A percentile compares a stretch with the other conserved stretches of the same genome.
Conservation (phyloP, 1,139 yeast species). For the Petasospora fabianii region DNA sequence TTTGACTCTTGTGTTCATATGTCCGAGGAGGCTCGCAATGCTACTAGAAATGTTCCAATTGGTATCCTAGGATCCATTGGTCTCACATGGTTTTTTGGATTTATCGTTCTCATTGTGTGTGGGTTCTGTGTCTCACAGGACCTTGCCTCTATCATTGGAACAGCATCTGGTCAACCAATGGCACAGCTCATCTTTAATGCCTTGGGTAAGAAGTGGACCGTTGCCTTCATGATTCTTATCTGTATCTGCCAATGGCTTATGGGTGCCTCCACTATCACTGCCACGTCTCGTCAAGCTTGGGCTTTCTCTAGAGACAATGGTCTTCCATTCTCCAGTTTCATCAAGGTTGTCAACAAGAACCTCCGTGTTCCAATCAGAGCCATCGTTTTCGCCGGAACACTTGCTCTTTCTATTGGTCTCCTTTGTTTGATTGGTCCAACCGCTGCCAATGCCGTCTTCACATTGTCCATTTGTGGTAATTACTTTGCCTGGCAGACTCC, state of each 20-base stretch:
- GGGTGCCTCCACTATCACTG: conserved; percentile 52
- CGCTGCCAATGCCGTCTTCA: conserved; percentile 56
- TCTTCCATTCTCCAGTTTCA: conserved; percentile 38
- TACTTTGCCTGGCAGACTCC: conserved; percentile 56
- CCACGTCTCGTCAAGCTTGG: conserved; percentile 46
- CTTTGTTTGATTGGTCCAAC: conserved; percentile 51
- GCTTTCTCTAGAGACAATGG: conserved; percentile 48
- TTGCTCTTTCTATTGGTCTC: conserved; percentile 48
- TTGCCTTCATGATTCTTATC: conserved; percentile 54
- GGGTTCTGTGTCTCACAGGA: conserved; percentile 56
- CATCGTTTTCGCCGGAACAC: conserved; percentile 44
- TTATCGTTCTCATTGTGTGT: conserved; percentile 47
- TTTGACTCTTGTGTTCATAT: conserved; percentile 71
- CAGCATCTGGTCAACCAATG: conserved; percentile 52
- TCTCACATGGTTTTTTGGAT: conserved; percentile 57
- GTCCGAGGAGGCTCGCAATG: conserved; percentile 67
- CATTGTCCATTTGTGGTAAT: conserved; percentile 51
- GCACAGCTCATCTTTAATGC: conserved; percentile 64
- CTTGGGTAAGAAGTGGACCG: conserved; percentile 63
- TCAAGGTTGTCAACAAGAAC: conserved; percentile 48
- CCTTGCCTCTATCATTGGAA: conserved; percentile 37
- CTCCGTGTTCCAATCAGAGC: conserved; percentile 55
- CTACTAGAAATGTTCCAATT: conserved; percentile 58
- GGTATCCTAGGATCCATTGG: conserved; percentile 56
- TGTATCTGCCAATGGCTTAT: conserved; percentile 57